These are phyloP conservation scores for Raphanus hybrid DNA, from an alignment of 441 rosid species.

Conservation along the genomic window DNA sequence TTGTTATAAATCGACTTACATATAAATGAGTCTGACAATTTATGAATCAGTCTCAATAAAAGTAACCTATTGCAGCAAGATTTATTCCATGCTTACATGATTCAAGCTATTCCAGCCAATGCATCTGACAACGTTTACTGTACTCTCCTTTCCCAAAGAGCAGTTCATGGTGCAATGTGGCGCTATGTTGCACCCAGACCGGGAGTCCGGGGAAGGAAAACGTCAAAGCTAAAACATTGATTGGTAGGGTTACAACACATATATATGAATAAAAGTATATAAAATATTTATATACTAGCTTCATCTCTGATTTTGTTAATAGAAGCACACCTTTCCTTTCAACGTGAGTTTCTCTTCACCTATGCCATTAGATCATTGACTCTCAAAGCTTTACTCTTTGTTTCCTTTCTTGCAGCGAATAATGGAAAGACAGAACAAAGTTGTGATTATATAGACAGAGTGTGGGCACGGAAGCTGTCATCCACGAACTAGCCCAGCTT, in stretches of 20 bases:
- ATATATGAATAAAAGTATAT: too few relatives aligned
- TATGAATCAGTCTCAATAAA: too few relatives aligned
- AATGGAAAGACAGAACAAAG: conserved; percentile 70
- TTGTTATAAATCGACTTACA: too few relatives aligned
- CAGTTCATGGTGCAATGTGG: conserved; percentile 88
- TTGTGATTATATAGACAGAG: conserved; percentile 79
- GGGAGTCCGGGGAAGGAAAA: too few relatives aligned
- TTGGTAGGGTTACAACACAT: too few relatives aligned
- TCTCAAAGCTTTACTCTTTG: not conserved
- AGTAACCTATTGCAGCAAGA: too few relatives aligned
- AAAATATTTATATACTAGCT: conserved; percentile 51
- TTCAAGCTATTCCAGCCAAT: too few relatives aligned
- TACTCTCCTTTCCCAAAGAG: conserved; percentile 82
- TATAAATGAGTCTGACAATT: too few relatives aligned
- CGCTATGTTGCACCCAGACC: too few relatives aligned
- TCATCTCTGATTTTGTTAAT: conserved; percentile 69
- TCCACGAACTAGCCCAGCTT: conserved; percentile 87
- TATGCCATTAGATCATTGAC: not conserved
- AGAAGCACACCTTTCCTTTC: conserved; percentile 75
- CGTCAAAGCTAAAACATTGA: too few relatives aligned
- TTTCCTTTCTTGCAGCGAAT: conserved; percentile 51
- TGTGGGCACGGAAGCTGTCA: conserved; percentile 82
- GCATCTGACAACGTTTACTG: conserved; percentile 72
- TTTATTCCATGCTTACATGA: too few relatives aligned
- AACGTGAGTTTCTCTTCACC: conserved; percentile 50